Conservation (phyloP, 441 rosid genomes). For the Arabidopsis lyrata region DNA sequence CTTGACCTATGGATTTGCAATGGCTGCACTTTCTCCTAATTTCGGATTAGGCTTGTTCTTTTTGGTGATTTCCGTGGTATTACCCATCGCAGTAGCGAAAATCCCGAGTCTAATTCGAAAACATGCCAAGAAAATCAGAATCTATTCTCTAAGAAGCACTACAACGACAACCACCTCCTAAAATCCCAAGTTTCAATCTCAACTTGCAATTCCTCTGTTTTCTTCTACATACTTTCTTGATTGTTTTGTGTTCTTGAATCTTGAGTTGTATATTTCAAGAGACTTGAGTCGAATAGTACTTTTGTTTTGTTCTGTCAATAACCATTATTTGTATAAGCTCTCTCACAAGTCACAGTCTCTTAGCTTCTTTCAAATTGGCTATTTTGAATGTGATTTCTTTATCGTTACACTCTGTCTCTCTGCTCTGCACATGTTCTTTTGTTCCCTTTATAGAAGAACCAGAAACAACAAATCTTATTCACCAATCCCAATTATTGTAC, state of each 20-base stretch:
- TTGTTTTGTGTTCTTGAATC: constrained; percentile 23
- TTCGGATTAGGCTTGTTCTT: constrained; percentile 36
- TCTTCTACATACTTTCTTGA: neutral
- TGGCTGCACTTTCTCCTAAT: constrained; percentile 40
- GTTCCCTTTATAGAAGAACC: constrained; percentile 38
- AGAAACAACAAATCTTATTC: constrained; percentile 33
- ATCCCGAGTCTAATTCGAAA: constrained; percentile 25
- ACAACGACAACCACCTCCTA: constrained; percentile 24
- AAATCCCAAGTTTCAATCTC: neutral
- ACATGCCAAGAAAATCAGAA: constrained; percentile 20
- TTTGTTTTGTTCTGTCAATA: neutral
- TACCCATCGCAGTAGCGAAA: constrained; percentile 31
- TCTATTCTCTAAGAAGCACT: constrained; percentile 20
- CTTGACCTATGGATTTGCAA: constrained; percentile 45
- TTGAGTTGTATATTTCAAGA: neutral
- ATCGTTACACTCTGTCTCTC: constrained; percentile 38
- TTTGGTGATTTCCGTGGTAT: constrained; percentile 14
- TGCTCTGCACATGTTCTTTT: constrained; percentile 48
- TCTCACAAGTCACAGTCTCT: constrained; percentile 34
- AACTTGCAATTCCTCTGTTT: neutral
- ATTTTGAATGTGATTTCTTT: constrained; percentile 32
- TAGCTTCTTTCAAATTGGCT: constrained; percentile 20
- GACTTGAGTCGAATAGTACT: constrained; percentile 11
- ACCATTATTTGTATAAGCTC: constrained; percentile 1
- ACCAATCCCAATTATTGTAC: constrained; percentile 40